phyloP scores from a whole-genome alignment of 768 basidiomycete species.

The Pholiota microspora region DNA sequence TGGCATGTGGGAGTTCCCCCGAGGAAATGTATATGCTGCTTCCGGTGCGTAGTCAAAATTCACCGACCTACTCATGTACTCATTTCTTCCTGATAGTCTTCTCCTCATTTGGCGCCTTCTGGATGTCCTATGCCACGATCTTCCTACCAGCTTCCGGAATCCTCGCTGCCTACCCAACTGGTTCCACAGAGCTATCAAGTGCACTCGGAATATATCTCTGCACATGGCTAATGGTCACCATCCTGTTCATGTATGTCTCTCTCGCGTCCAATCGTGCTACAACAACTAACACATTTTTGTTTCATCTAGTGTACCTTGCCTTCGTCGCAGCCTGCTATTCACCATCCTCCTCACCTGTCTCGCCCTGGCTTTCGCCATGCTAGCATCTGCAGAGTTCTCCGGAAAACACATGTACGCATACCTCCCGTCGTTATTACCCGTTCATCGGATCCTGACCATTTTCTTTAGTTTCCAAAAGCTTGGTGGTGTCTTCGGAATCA shows the following conservation, averaged over 20 bases:
- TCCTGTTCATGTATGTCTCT: constrained; percentile 55
- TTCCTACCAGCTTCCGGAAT: constrained; percentile 67
- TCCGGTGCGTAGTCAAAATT: constrained; percentile 37
- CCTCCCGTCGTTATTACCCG: neutral
- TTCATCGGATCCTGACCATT: neutral
- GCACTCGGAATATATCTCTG: constrained; percentile 70
- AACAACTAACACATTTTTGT: neutral
- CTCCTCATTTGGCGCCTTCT: constrained; percentile 73
- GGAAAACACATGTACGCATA: constrained; percentile 26
- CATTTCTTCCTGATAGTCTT: constrained; percentile 44
- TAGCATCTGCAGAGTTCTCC: constrained; percentile 28
- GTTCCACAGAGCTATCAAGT: constrained; percentile 39
- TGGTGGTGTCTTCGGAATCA: constrained; percentile 39
- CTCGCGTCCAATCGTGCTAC: neutral
- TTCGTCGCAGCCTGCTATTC: constrained; percentile 25
- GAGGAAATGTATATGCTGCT: constrained; percentile 63
- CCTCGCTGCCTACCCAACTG: constrained; percentile 40
- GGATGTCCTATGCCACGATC: constrained; percentile 74
- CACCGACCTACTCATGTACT: neutral
- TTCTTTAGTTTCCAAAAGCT: constrained; percentile 26
- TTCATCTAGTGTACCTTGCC: constrained; percentile 20
- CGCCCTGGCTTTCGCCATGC: constrained; percentile 25
- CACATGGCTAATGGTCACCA: constrained; percentile 65
- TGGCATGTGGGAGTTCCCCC: constrained; percentile 76
- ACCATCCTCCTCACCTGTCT: constrained; percentile 24